Evolutionary conservation across 129 eudicot genomes (phyloP).

Genomic region (Smallanthus sonchifolius): DNA sequence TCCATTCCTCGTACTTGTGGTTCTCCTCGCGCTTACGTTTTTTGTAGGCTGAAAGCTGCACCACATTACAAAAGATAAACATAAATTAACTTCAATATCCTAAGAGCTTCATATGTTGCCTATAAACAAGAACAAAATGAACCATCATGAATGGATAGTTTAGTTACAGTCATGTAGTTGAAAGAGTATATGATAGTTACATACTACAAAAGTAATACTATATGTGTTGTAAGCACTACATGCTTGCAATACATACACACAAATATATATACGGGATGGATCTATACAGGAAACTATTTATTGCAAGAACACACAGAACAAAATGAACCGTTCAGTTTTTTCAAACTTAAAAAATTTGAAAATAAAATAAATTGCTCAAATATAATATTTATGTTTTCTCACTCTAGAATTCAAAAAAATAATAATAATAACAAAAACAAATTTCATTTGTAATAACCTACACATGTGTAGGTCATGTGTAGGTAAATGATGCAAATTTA

Average conservation of each 20-base stretch:
- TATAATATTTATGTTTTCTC: too few species aligned
- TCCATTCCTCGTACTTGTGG: slow-evolving; percentile 77
- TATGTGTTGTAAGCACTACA: not conserved
- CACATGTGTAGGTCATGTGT: too few species aligned
- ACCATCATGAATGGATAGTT: not conserved
- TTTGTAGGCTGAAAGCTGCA: slow-evolving; percentile 71
- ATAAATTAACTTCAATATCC: not conserved
- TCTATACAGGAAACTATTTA: too few species aligned
- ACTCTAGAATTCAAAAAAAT: too few species aligned
- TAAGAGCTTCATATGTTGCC: not conserved
- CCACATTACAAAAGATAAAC: not conserved
- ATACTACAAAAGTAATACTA: not conserved
- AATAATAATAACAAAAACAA: too few species aligned
- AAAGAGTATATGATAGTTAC: not conserved
- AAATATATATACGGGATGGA: too few species aligned
- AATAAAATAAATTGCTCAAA: too few species aligned
- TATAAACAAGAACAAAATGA: not conserved
- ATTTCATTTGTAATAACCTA: too few species aligned
- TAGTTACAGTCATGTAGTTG: not conserved
- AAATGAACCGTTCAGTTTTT: too few species aligned
- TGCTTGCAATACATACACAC: not conserved
- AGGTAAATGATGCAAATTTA: too few species aligned
- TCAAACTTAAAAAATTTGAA: too few species aligned
- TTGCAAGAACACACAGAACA: too few species aligned
- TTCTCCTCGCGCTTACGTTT: slow-evolving; percentile 71